phyloP scores from a whole-genome alignment of 192 early-diverging fungal genomes.

The Coemansia sp. region DNA sequence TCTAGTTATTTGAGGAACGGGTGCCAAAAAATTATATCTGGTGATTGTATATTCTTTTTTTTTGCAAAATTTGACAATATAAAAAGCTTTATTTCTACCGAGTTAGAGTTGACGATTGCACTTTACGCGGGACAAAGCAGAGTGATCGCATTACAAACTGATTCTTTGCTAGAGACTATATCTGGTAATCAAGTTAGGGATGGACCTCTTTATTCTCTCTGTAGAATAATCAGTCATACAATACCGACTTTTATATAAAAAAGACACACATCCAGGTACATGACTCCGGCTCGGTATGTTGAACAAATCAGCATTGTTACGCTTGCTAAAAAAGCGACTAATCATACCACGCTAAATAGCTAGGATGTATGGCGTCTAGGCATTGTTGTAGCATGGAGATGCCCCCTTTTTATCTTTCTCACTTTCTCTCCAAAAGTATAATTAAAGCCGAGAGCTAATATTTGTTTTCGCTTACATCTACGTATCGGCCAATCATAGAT shows the following conservation, averaged over 20 bases:
- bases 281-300: background rate
- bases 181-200: background rate
- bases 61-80: too few relatives aligned
- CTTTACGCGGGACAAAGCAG: background rate
- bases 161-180: background rate
- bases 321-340: background rate
- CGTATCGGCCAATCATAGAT: too few relatives aligned
- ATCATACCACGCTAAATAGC: background rate
- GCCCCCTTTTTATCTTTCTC: background rate
- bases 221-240: background rate
- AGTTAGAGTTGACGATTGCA: background rate
- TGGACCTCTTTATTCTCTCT: background rate
- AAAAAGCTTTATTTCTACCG: background rate
- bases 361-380: background rate
- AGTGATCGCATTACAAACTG: background rate
- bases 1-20: background rate
- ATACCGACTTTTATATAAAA: background rate
- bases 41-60: too few relatives aligned
- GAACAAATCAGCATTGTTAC: background rate
- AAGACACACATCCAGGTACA: background rate
- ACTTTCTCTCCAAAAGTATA: background rate
- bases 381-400: background rate
- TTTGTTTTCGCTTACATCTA: background rate
- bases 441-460: background rate
- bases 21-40: too few relatives aligned